These are phyloP conservation scores for Trapa incisa DNA, from an alignment of 345 rosid species.

Conservation along the genomic window DNA sequence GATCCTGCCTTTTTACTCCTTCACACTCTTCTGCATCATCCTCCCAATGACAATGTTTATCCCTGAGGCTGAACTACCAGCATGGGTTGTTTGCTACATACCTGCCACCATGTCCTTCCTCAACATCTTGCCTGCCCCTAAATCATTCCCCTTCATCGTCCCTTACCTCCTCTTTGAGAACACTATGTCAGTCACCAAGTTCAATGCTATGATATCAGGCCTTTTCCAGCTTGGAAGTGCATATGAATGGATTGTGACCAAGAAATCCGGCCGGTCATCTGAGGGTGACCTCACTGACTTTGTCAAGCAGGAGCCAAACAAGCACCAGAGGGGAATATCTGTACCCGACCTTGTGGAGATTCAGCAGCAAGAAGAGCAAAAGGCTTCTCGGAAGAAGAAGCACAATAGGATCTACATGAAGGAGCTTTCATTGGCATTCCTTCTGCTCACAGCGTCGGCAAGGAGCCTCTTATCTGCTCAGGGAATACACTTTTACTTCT, in stretches of 20 bases:
- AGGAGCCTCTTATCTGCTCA: slow-evolving; percentile 8
- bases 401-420: slow-evolving; percentile 75
- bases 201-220: no score
- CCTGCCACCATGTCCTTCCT: slow-evolving; percentile 49
- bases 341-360: slow-evolving; percentile 26
- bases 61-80: slow-evolving; percentile 42
- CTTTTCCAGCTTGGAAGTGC: no score
- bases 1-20: slow-evolving; percentile 39
- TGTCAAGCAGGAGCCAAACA: slow-evolving; percentile 19
- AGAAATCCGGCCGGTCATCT: no score
- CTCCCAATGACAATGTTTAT: slow-evolving; percentile 33
- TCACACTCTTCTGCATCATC: slow-evolving; percentile 23
- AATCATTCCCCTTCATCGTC: no score
- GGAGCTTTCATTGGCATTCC: slow-evolving; percentile 77
- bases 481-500: no score
- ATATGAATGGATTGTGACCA: no score
- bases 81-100: slow-evolving; percentile 44
- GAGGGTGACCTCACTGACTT: slow-evolving; percentile 21
- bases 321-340: slow-evolving; percentile 23
- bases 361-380: slow-evolving; percentile 16
- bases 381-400: slow-evolving; percentile 21
- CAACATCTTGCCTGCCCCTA: slow-evolving; percentile 9
- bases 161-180: no score
- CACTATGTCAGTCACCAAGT: no score
- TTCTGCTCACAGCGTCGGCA: slow-evolving; percentile 71